A percentile compares a stretch with the other conserved stretches of the same genome.
These are phyloP conservation scores for Eutypa lata DNA, from an alignment of 2,329 filamentous ascomycete species.

Conservation along the genomic window DNA sequence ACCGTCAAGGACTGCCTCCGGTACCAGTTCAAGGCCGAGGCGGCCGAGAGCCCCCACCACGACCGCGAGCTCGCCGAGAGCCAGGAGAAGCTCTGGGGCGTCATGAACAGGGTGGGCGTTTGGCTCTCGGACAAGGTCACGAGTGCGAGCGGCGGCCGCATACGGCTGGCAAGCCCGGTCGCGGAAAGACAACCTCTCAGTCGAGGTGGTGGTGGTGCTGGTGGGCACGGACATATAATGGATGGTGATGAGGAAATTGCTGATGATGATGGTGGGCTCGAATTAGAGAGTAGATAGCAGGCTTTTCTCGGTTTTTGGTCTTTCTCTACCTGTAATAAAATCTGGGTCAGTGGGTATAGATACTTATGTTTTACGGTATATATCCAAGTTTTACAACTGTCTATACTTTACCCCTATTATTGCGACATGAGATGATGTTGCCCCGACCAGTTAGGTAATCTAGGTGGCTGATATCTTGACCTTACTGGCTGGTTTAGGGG, in stretches of 20 bases:
- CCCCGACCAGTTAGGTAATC: too few relatives aligned
- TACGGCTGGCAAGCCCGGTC: constrained; percentile 44
- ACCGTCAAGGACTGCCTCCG: constrained; percentile 97
- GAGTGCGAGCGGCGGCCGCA: constrained; percentile 52
- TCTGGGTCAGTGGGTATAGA: background rate
- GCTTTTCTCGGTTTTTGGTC: background rate
- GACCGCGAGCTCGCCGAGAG: constrained; percentile 53
- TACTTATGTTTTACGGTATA: background rate
- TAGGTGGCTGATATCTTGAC: too few relatives aligned
- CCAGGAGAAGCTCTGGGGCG: constrained; percentile 64
- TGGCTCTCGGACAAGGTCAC: constrained; percentile 60
- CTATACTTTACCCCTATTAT: too few relatives aligned
- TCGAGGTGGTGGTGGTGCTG: constrained; percentile 16
- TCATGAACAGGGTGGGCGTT: constrained; percentile 48
- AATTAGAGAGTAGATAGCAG: constrained; percentile 28
- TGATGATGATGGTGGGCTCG: constrained; percentile 37
- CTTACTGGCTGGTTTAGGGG: too few relatives aligned
- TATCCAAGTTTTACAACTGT: too few relatives aligned
- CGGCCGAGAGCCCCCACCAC: constrained; percentile 68
- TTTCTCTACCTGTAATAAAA: background rate
- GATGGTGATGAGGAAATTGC: constrained; percentile 48
- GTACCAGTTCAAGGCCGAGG: constrained; percentile 95
- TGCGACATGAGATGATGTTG: too few relatives aligned
- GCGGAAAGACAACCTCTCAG: constrained; percentile 27
- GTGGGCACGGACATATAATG: constrained; percentile 36